Percentiles rank a stretch among this genome's conserved stretches.
These are phyloP conservation scores for Hemileccinum rubropunctum DNA, from an alignment of 768 basidiomycete genomes.

Conservation along the genomic window DNA sequence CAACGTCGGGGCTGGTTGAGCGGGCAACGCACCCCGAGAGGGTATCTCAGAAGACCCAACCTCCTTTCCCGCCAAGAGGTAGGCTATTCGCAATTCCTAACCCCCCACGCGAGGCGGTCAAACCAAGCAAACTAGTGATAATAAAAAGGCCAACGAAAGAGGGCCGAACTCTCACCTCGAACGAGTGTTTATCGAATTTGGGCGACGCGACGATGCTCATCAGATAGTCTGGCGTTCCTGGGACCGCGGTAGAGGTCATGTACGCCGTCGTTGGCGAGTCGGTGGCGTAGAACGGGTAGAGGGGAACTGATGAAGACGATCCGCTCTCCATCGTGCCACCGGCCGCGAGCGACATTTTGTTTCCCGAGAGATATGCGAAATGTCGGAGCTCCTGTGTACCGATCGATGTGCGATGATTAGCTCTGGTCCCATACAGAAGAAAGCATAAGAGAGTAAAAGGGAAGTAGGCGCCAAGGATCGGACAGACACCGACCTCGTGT, in stretches of 20 bases:
- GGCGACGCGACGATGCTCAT: constrained; percentile 37
- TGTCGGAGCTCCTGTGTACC: constrained; percentile 42
- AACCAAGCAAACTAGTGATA: neutral
- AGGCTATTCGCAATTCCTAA: constrained; percentile 54
- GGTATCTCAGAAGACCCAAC: constrained; percentile 41
- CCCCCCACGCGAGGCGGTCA: neutral
- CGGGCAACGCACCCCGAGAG: constrained; percentile 22
- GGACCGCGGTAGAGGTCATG: constrained; percentile 5
- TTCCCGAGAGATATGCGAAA: constrained; percentile 40
- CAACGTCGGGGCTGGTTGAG: constrained; percentile 21
- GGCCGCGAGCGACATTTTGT: constrained; percentile 21
- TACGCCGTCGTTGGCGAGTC: constrained; percentile 26
- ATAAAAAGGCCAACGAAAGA: too few species aligned
- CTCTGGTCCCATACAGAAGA: neutral
- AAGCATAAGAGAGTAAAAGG: too few species aligned
- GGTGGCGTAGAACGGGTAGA: constrained; percentile 22
- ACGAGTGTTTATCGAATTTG: constrained; percentile 42
- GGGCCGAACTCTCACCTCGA: constrained; percentile 39
- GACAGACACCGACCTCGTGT: constrained; percentile 35
- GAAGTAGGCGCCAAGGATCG: neutral
- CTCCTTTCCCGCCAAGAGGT: constrained; percentile 40
- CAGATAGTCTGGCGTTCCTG: constrained; percentile 30
- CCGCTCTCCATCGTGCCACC: neutral
- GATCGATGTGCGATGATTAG: constrained; percentile 18
- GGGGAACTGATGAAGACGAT: neutral